Evolutionary conservation across 2,329 filamentous ascomycete genomes (phyloP).

Genomic region (Claviceps citrina): DNA sequence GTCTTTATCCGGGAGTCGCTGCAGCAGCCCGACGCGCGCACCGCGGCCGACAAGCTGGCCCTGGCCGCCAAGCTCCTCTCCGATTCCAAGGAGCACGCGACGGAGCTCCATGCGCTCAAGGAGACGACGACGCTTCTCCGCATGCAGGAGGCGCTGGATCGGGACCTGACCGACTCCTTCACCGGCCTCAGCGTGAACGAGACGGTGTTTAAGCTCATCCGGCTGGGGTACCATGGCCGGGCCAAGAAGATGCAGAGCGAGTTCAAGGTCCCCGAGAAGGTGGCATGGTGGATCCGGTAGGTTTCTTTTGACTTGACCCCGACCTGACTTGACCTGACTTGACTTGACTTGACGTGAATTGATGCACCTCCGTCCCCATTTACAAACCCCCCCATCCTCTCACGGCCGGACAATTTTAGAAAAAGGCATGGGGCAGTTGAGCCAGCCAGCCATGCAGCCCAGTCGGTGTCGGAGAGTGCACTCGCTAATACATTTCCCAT

Average conservation of each 20-base stretch:
- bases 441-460: too few relatives aligned
- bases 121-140: conserved; percentile 68
- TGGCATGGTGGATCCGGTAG: conserved; percentile 68
- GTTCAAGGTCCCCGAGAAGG: conserved; percentile 85
- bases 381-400: too few relatives aligned
- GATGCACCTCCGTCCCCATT: too few relatives aligned
- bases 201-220: conserved; percentile 78
- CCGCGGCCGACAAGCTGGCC: conserved; percentile 72
- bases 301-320: conserved; percentile 14
- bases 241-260: conserved; percentile 80
- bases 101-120: conserved; percentile 60
- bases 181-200: conserved; percentile 78
- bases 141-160: conserved; percentile 76
- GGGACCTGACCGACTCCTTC: conserved; percentile 64
- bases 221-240: conserved; percentile 65
- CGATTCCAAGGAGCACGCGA: conserved; percentile 64
- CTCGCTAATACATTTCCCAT: too few relatives aligned
- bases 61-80: conserved; percentile 67
- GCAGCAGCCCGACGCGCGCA: conserved; percentile 51
- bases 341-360: too few relatives aligned
- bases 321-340: too few relatives aligned
- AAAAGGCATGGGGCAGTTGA: too few relatives aligned
- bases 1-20: conserved; percentile 78
- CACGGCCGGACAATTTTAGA: too few relatives aligned
- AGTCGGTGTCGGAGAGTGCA: too few relatives aligned